Evolutionary conservation across 192 early-diverging fungal species (phyloP), one percentile per base, ranked within the genome.

Genomic region (Linnemannia exigua): DNA sequence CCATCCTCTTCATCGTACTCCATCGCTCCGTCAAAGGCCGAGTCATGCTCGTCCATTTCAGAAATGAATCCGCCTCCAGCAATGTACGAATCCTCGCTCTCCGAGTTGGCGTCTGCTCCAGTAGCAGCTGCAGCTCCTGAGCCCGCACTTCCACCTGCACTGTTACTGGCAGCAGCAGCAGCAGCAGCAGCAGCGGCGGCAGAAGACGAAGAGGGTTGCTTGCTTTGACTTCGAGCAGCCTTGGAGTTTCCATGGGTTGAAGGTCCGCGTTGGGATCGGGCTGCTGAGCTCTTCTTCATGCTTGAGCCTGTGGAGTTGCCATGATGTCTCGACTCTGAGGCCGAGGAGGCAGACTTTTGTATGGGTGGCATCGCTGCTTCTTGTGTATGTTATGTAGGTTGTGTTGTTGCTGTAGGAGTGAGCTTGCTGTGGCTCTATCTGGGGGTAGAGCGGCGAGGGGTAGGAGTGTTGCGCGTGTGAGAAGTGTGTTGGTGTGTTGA

Each of bases 41-140:
- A 86, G 66, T 86, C 84, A 25, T 86, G 84, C 38, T 86, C 84
- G 31, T 86, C 84, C 84, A 86, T 86, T 52, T 86, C 84, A 38
- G 84, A 86, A 35, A 80, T 80, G 54, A 86, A 79, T 35, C 79
- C 78, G 16, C 84, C 84, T 28, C 84, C 84, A 12, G 75, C 70
- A 0, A 71, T 80, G 44, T 86, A 80, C 19, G 78, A 80, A 19
- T 86, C 79, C 15, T 86, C 84, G 38, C 84, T 86, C 33, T 86
- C 84, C 6, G 84, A 86, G n/a, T 69, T 67, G 0, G 67, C 77
- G 8, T 67, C 46, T 70, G 22, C 52, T 2, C 58, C 58, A 15
- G 28, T 25, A 28, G 25, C n/a, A 58, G 6, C 58, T 63, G 58
- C 58, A 44, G 3, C 9, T 28, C 58, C 58, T 63, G 58, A 63